Evolutionary conservation across 148 eudicot species (phyloP), one percentile per base, ranked within the genome.

Genomic region (Rhododendron griersonianum): DNA sequence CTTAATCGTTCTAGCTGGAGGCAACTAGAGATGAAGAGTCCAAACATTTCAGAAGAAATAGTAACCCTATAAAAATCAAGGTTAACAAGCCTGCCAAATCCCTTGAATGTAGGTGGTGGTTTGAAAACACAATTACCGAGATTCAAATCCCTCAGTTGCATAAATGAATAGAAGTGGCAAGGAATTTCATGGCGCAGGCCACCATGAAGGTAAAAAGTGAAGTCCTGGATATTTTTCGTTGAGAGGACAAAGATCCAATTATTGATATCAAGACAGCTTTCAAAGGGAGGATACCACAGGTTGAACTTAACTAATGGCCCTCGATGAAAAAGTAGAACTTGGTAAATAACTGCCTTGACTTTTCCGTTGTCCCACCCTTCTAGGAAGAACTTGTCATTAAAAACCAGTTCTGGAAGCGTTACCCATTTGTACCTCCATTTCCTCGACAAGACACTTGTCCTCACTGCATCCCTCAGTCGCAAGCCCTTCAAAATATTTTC

Each of bases 141-240:
- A 8, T 2, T 0, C 71, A 65, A 65, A 9, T 65, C 3, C 71
- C 30, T 65, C 71, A 65, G 71, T 65, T 10, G 30, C 28, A 65
- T 2, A 23, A 63, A 63, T 23, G 71, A 65, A 65, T 7, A 65
- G 13, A 65, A 3, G 71, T 65, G 71, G 8, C 71, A 9, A 65
- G 71, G 71, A 23, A 65, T 9, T 10, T 65, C 71, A n/a, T n/a
- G 33, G 14, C n/a, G 11, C 13, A 11, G 71, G 2, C 71, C 13
- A 0, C 0, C 9, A 1, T 2, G 0, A 65, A 10, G 30, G 2
- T 0, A 0, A n/a, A 65, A 10, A n/a, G 71, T 1, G 71, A 65
- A 65, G 11, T 65, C 71, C 30, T 65, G 30, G 71, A 65, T 65
- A 65, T 10, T 65, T 11, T 65, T 65, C 3, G 10, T 8, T n/a